Base-by-base conservation (phyloP, 495 filamentous ascomycete genomes). In the Aspergillus asperescens region DNA sequence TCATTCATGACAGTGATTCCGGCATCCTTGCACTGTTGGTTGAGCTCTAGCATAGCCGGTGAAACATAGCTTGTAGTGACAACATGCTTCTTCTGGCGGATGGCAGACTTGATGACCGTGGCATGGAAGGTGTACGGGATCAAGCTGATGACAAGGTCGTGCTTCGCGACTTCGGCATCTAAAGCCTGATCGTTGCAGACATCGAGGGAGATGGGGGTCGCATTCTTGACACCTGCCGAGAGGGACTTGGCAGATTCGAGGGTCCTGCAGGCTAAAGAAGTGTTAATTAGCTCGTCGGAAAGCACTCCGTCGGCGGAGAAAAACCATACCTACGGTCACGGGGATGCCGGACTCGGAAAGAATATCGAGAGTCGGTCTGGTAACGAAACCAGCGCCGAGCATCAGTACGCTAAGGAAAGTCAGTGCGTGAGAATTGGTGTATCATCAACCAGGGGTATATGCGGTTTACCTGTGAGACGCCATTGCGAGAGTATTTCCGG, bases 1-100 rank as follows among this genome's bases (percentile, higher is more conserved):
- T 98, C 93, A 65, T 98, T 96, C 87, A 98, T 87, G 52, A 98
- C 90, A 0, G 90, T 95, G 60, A 98, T 97, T 42, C 90, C 92
- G 7, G 94, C 94, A 39, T 86, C 85, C 78, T 96, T 96, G 65
- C 79, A 82, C 56, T 84, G 78, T 50, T 80, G 74, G 52, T 96
- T 89, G 24, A 98, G 77, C 74, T 89, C 93, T 68, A 83, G 61
- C 91, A 98, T 96, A 23, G 89, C 89, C 0, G 90, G 90, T 2
- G 88, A 93, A 41, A 95, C 85, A 61, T 97, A 96, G 51, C 82
- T 87, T n/a, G 93, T 97, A 34, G 93, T 96, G 45, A 97, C 93
- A 46, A 97, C 91, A 76, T 97, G 74, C 73, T 87, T 94, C 85
- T 96, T 96, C 52, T 84, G 78, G 54, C 85, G 81, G 68, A 97